Evolutionary conservation across 257 asterid species (phyloP), one percentile per base, ranked within the genome.

Genomic region (Leonotis leonurus): DNA sequence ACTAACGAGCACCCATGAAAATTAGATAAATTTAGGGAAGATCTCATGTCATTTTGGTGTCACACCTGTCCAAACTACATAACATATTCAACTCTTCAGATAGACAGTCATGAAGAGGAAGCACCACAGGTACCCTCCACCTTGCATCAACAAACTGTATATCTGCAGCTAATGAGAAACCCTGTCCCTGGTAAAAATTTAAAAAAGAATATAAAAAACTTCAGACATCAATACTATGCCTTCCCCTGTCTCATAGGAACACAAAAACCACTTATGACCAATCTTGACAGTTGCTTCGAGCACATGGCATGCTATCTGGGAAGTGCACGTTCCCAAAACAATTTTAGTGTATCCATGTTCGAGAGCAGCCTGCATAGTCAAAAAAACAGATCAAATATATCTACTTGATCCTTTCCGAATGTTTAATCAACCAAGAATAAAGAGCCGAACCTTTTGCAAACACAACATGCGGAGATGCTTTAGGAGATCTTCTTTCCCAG

Each of bases 261-360:
- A 45, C 16, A 8, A 13, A 27, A 39, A 22, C 48, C 21, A 35
- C 7, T 3, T 3, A 13, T 13, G 2, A 45, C 59, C 44, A 16
- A 89, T 97, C 96, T 92, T 92, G 62, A 92, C 95, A 33, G 97
- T 89, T 73, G 96, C 97, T 83, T 87, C 95, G 72, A 71, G 95
- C 44, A 92, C 97, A 71, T 75, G 97, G 63, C 99, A 79, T 32
- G 99, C 97, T 67, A 92, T 84, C 79, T 80, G 74, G 50, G 99
- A 89, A 48, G 77, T 72, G 69, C 77, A 41, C 16, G 69, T 49
- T 41, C 60, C 75, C 51, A 92, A 69, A 61, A 92, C 72, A 63
- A 89, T 64, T 73, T 92, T 92, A 52, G 91, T 83, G 65, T 86
- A 92, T 73, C 97, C 95, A 78, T 92, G 76, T 63, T 85, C 86